Evolutionary conservation across 495 filamentous ascomycete genomes (phyloP), one percentile per base, ranked within the genome.

Genomic region (Daldinia decipiens): DNA sequence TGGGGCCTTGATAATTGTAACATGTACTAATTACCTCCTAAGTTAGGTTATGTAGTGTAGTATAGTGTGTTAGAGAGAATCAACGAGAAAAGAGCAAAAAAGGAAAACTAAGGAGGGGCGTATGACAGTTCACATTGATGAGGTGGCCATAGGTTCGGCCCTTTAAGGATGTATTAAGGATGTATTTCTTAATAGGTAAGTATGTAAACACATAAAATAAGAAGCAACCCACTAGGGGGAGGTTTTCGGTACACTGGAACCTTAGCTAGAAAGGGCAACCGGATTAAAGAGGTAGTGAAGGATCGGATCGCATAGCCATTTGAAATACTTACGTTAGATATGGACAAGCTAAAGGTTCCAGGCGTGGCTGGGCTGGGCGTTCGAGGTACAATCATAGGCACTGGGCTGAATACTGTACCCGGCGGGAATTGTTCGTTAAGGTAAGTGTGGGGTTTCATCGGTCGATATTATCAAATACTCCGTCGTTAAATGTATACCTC

Each of bases 71-170:
- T 29, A 29, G 24, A 65, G 52, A 38, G 65, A 45, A 65, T 36
- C 29, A 38, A 32, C 56, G 53, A 38, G 32, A 40, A 39, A 58
- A 53, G 5, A 4, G 27, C 0, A 59, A 26, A 32, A 32, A 40
- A 38, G 26, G 45, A 32, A 63, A 39, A 39, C 17, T 12, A 59
- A 53, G 65, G 66, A 62, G 64, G 65, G 70, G 70, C 56, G 65
- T 73, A 68, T 68, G 60, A 72, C 52, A 68, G 60, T 68, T 65
- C 31, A 40, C 39, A 27, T 45, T 53, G 63, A 68, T 59, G 70
- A 72, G 55, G 65, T 72, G 70, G 56, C 60, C 60, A 60, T 65
- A 65, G 26, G 36, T 59, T 59, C 34, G 39, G 43, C 55, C 34
- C 26, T 43, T 59, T 39, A 36, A 26, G 36, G 17, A 21, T 31